Conservation (phyloP, 2,329 filamentous ascomycete genomes). For the Penicillium fuscoglaucum region DNA sequence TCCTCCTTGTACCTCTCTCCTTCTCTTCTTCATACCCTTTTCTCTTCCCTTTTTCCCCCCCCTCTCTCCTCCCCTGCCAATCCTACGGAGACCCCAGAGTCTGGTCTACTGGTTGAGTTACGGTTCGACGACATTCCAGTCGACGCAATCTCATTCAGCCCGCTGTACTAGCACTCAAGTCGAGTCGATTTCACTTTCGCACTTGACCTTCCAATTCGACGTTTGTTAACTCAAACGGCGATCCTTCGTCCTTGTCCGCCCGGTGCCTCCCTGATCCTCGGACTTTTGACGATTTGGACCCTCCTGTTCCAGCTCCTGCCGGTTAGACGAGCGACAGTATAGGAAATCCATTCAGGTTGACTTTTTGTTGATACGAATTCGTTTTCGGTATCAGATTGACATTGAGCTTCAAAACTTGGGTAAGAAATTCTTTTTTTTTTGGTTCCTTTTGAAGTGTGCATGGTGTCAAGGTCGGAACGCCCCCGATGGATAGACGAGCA, state of each 20-base stretch:
- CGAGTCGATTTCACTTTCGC: constrained; percentile 42
- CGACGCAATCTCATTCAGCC: constrained; percentile 28
- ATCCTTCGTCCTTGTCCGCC: constrained; percentile 27
- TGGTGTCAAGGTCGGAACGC: constrained; percentile 12
- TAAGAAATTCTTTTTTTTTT: constrained; percentile 7
- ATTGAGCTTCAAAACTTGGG: constrained; percentile 20
- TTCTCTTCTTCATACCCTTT: constrained; percentile 33
- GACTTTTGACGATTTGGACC: constrained; percentile 33
- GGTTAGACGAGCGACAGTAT: constrained; percentile 41
- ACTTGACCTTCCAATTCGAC: constrained; percentile 39
- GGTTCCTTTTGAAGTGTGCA: constrained; percentile 7
- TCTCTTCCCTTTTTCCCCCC: constrained; percentile 23
- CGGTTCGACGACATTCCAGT: constrained; percentile 29
- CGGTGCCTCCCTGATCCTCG: constrained; percentile 34
- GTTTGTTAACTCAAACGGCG: constrained; percentile 45
- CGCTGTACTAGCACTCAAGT: constrained; percentile 38
- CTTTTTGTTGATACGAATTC: constrained; percentile 11
- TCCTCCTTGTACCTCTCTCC: constrained; percentile 39
- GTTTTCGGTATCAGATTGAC: constrained; percentile 18
- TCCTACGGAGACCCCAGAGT: constrained; percentile 43
- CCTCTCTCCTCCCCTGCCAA: constrained; percentile 28
- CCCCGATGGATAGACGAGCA: constrained; percentile 1
- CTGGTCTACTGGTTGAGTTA: constrained; percentile 36
- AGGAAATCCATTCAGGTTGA: constrained; percentile 19
- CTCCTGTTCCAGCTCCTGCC: constrained; percentile 41